Conservation (phyloP, 2,329 filamentous ascomycete species). For the Cercospora sesami region DNA sequence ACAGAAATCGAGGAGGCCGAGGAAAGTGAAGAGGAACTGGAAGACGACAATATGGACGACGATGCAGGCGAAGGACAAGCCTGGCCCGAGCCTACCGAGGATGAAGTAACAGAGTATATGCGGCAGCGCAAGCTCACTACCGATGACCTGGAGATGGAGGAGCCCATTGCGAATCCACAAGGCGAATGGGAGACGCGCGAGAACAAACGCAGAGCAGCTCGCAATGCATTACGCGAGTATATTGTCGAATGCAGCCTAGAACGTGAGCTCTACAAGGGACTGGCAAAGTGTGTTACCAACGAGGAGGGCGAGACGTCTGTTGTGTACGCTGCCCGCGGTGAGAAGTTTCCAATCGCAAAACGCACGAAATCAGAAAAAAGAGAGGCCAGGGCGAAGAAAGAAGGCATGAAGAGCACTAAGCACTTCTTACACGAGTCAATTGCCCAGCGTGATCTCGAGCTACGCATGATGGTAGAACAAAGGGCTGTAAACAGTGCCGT, state of each 20-base stretch:
- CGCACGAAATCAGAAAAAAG: slow-evolving; percentile 6
- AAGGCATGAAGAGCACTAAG: slow-evolving; percentile 1
- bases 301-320: slow-evolving; percentile 9
- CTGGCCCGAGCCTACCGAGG: background rate
- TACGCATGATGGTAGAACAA: background rate
- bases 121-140: slow-evolving; percentile 5
- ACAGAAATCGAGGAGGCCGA: background rate
- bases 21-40: background rate
- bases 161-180: background rate
- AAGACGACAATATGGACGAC: background rate
- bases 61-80: background rate
- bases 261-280: slow-evolving; percentile 12
- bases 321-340: slow-evolving; percentile 11
- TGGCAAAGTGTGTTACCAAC: slow-evolving; percentile 14
- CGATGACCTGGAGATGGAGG: slow-evolving; percentile 11
- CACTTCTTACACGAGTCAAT: slow-evolving; percentile 9
- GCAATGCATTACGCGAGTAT: slow-evolving; percentile 14
- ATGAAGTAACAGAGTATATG: background rate
- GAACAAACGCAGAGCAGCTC: slow-evolving; percentile 8
- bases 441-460: slow-evolving; percentile 12
- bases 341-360: slow-evolving; percentile 13
- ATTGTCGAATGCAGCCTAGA: slow-evolving; percentile 14
- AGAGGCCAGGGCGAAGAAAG: slow-evolving; percentile 10
- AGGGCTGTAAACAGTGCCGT: background rate
- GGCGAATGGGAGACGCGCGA: slow-evolving; percentile 6